A percentile compares a stretch with the other conserved stretches of the same genome.
Evolutionary conservation across 495 filamentous ascomycete species (phyloP).

Genomic region (Mycothermus thermophilus): DNA sequence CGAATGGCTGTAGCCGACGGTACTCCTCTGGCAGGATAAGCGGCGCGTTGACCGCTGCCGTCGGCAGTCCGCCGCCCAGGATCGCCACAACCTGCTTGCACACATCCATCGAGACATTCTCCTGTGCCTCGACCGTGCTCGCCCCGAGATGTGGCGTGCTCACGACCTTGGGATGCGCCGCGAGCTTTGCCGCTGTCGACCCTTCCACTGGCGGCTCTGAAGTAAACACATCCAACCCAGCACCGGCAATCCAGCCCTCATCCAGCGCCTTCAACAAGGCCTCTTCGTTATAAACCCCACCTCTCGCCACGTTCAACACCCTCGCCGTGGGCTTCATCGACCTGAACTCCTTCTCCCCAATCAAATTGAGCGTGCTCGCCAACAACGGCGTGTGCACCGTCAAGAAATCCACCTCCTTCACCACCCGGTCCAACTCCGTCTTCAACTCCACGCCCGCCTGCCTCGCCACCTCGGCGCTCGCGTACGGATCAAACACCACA

Average conservation of each 20-base stretch:
- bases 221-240: constrained; percentile 64
- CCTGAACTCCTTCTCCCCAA: constrained; percentile 44
- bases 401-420: constrained; percentile 52
- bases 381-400: constrained; percentile 66
- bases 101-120: constrained; percentile 61
- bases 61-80: constrained; percentile 49
- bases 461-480: constrained; percentile 43
- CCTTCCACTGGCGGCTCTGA: constrained; percentile 41
- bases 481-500: constrained; percentile 54
- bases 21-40: constrained; percentile 62
- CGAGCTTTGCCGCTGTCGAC: constrained; percentile 39
- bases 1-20: constrained; percentile 54
- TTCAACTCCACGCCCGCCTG: constrained; percentile 43
- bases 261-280: constrained; percentile 54
- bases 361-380: constrained; percentile 52
- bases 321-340: constrained; percentile 53
- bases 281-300: constrained; percentile 61
- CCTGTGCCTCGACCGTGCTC: constrained; percentile 61
- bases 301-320: constrained; percentile 57
- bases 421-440: constrained; percentile 37
- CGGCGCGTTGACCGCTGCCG: constrained; percentile 57
- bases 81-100: constrained; percentile 60
- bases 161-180: constrained; percentile 49
- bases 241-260: constrained; percentile 52
- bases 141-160: constrained; percentile 62